Base-by-base conservation (phyloP, 345 rosid genomes). In the Rhodamnia argentea region DNA sequence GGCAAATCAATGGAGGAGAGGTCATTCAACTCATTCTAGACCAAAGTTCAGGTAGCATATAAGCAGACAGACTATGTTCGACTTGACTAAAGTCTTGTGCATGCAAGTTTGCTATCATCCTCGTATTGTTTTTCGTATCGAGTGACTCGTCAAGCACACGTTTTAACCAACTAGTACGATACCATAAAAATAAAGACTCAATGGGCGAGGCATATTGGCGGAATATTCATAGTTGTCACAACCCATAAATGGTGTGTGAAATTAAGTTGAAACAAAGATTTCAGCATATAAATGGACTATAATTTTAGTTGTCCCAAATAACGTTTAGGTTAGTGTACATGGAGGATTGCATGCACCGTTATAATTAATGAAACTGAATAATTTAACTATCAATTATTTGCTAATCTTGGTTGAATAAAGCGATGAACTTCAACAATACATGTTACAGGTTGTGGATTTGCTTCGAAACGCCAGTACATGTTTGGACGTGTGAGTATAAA, bases 11-110 rank as follows among this genome's bases (percentile, higher is more conserved):
- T 23, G 93, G 94, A 16, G 99, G 98, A 27, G 90, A 87, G 86
- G 90, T 97, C 91, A 95, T 95, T 57, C 98, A 94, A 82, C 97
- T 96, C 84, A 50, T 89, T 86, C 95, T 96, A 12, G 99, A 96
- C 93, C 96, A 91, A 85, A 92, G 88, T 83, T 94, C 99, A 85
- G 99, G 99, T 94, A 60, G 58, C 32, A 74, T 83, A 32, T 62
- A 62, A 11, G 3, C 29, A 14, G 6, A 24, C 12, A 42, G 24
- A 22, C 58, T 62, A 29, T 62, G 76, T 37, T 62, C 42, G 10
- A 7, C 42, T 62, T 62, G 42, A 29, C 42, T 37, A 15, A 42
- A 29, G 23, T 15, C 76, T 2, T 2, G 42, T 29, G 42, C 42
- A 29, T 7, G 76, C 7, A 29, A 62, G 42, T 29, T 37, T 29